phyloP scores from a whole-genome alignment of 495 filamentous ascomycete species.

The Penicilliopsis zonata region DNA sequence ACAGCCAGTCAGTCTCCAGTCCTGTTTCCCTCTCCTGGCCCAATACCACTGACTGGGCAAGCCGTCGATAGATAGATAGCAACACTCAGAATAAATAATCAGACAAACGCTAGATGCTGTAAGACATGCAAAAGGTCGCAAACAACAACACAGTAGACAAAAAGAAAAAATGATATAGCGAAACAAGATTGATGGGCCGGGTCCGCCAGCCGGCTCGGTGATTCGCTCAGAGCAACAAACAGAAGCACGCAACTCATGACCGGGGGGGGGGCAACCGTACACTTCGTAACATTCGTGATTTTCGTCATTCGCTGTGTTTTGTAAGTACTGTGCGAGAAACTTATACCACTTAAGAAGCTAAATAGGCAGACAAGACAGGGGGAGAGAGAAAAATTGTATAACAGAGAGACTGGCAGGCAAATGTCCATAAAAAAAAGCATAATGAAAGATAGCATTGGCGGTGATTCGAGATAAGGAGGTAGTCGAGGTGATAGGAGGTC shows the following conservation, averaged over 20 bases:
- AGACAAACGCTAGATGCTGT: no score
- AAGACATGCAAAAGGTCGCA: no score
- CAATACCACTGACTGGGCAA: no score
- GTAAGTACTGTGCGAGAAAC: slow-evolving; percentile 31
- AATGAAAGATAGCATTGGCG: slow-evolving; percentile 12
- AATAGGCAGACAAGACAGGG: slow-evolving; percentile 5
- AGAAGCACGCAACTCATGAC: slow-evolving; percentile 5
- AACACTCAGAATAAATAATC: no score
- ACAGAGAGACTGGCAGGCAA: no score
- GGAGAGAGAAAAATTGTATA: slow-evolving; percentile 12
- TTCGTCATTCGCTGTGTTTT: slow-evolving; percentile 35
- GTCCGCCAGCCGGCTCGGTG: slow-evolving; percentile 3
- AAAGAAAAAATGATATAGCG: no score
- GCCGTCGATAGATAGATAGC: no score
- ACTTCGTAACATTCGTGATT: slow-evolving; percentile 39
- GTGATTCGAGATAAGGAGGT: slow-evolving; percentile 1
- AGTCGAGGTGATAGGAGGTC: background rate
- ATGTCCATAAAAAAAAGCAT: no score
- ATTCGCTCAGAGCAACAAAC: slow-evolving; percentile 3
- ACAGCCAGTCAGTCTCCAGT: no score
- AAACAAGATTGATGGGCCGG: no score
- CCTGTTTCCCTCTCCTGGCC: no score
- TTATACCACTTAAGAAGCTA: slow-evolving; percentile 24
- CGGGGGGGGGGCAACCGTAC: slow-evolving; percentile 31
- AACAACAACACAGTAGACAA: no score